Conservation (phyloP, 805 yeast genomes). For the Nakazawaea pomicola region DNA sequence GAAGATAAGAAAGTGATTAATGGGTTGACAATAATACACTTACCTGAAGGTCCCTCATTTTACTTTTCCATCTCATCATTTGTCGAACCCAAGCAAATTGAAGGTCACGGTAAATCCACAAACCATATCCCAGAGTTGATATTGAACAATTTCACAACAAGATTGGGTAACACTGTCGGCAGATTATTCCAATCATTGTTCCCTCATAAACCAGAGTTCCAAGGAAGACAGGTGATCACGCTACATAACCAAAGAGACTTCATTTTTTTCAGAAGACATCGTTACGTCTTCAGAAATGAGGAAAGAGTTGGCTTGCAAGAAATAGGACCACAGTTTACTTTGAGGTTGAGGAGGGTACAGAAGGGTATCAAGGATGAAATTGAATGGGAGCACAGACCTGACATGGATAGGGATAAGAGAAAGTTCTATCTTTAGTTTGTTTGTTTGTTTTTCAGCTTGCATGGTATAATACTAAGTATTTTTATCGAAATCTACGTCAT, state of each 20-base stretch:
- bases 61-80: slow-evolving; percentile 82
- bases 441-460: too few relatives aligned
- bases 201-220: slow-evolving; percentile 90
- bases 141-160: slow-evolving; percentile 85
- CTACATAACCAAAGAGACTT: slow-evolving; percentile 95
- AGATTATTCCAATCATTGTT: slow-evolving; percentile 85
- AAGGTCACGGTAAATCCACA: slow-evolving; percentile 89
- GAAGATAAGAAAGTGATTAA: slow-evolving; percentile 92
- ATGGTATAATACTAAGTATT: too few relatives aligned
- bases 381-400: slow-evolving; percentile 95
- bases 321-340: slow-evolving; percentile 93
- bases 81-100: slow-evolving; percentile 66
- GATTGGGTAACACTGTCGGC: slow-evolving; percentile 92
- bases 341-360: slow-evolving; percentile 82
- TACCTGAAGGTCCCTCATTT: slow-evolving; percentile 94
- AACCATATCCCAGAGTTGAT: slow-evolving; percentile 89
- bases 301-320: slow-evolving; percentile 94
- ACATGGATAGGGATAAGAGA: slow-evolving; percentile 94
- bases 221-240: slow-evolving; percentile 94
- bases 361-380: slow-evolving; percentile 87
- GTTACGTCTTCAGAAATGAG: slow-evolving; percentile 85
- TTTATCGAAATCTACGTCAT: too few relatives aligned
- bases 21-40: slow-evolving; percentile 88
- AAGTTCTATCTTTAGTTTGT: slow-evolving; percentile 67
- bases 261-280: slow-evolving; percentile 91